A percentile compares a stretch with the other conserved stretches of the same genome.
These are phyloP conservation scores for Saccharum hybrid DNA, from an alignment of 202 grass and related monocot genomes.

Conservation along the genomic window DNA sequence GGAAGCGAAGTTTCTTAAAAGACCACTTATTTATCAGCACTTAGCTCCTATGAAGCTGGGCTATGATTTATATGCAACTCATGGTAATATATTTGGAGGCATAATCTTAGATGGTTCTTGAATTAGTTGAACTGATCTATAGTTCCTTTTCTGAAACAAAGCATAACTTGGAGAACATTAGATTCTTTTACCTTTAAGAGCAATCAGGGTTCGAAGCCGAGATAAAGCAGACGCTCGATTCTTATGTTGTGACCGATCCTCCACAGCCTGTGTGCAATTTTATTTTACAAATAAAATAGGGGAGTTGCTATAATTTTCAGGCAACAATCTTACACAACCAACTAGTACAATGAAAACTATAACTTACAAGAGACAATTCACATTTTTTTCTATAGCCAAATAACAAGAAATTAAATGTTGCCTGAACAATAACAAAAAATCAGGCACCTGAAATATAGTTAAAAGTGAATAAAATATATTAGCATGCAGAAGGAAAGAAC, in stretches of 20 bases:
- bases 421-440: background rate
- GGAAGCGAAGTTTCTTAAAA: conserved; percentile 17
- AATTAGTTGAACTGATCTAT: conserved; percentile 3
- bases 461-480: background rate
- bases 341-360: background rate
- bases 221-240: conserved; percentile 82
- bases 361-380: background rate
- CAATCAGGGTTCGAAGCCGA: conserved; percentile 76
- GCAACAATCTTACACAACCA: background rate
- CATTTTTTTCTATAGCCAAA: background rate
- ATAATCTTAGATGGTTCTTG: background rate
- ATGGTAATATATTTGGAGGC: background rate
- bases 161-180: background rate
- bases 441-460: background rate
- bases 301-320: background rate
- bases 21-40: background rate
- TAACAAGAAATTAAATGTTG: background rate
- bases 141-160: background rate
- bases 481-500: background rate
- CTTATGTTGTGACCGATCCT: conserved; percentile 92
- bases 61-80: background rate
- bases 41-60: background rate
- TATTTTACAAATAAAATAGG: background rate
- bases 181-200: conserved; percentile 68
- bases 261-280: conserved; percentile 58